Conservation (phyloP, 1,284 basidiomycete species). For the Ceratobasidium sp. region DNA sequence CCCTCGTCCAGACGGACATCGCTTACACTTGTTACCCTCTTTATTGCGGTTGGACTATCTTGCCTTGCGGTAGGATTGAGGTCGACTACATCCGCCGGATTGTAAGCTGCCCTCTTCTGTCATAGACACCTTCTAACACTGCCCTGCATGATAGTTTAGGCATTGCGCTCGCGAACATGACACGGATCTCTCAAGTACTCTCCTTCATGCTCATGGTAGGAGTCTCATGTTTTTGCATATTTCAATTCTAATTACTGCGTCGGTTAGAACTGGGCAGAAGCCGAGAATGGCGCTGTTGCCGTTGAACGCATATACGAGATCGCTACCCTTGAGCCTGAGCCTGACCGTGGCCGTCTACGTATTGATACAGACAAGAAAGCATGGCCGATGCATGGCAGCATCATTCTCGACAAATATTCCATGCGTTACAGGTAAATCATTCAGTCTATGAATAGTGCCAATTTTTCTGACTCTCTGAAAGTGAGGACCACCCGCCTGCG, state of each 20-base stretch:
- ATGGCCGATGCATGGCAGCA: conserved; percentile 55
- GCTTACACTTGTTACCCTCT: conserved; percentile 50
- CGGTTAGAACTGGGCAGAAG: conserved; percentile 53
- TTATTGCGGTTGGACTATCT: conserved; percentile 51
- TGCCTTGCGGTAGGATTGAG: conserved; percentile 52
- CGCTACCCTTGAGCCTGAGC: conserved; percentile 51
- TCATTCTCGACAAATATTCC: conserved; percentile 56
- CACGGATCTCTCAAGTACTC: conserved; percentile 46
- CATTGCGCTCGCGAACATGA: conserved; percentile 55
- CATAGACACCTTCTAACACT: neutral
- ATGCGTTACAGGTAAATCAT: conserved; percentile 53
- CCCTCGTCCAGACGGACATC: conserved; percentile 50
- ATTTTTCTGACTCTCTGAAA: conserved; percentile 22
- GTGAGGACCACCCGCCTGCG: conserved; percentile 55
- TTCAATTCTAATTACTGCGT: conserved; percentile 40
- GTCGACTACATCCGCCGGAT: conserved; percentile 51
- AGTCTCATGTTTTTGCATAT: neutral
- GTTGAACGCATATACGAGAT: conserved; percentile 56
- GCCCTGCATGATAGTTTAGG: conserved; percentile 51
- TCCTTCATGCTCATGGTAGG: conserved; percentile 47
- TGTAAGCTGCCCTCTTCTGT: neutral
- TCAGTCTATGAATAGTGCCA: too few relatives aligned
- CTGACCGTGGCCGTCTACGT: conserved; percentile 47
- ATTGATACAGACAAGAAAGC: conserved; percentile 16
- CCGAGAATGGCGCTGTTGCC: conserved; percentile 57